Evolutionary conservation across 108 stramenopile genomes (phyloP).

Genomic region (Epipyxis sp.): DNA sequence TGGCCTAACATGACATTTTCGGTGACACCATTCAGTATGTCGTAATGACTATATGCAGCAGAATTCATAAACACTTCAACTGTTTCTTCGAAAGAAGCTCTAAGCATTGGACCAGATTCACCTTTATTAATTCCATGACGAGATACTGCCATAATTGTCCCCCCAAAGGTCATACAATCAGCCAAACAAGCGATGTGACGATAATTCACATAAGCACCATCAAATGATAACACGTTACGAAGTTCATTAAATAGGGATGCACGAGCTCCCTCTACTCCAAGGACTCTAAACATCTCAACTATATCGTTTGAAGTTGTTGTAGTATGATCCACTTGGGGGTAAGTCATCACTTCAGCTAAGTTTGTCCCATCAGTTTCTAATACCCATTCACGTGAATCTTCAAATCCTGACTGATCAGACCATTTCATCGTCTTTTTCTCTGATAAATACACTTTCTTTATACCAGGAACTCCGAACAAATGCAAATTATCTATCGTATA

Average conservation of each 20-base stretch:
- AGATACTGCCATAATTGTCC: conserved; percentile 91
- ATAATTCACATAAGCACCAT: conserved; percentile 97
- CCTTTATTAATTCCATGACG: conserved; percentile 98
- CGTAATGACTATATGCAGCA: conserved; percentile 84
- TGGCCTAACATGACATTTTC: conserved; percentile 98
- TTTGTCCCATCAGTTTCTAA: conserved; percentile 96
- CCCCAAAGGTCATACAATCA: conserved; percentile 97
- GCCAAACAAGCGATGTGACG: conserved; percentile 93
- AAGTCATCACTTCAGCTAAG: conserved; percentile 57
- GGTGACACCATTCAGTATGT: conserved; percentile 88
- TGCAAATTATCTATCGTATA: conserved; percentile 28
- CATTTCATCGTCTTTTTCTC: conserved; percentile 74
- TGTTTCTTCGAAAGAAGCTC: conserved; percentile 96
- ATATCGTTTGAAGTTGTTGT: conserved; percentile 89
- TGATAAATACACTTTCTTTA: conserved; percentile 71
- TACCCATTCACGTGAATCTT: conserved; percentile 80
- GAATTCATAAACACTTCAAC: conserved; percentile 97
- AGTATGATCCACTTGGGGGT: conserved; percentile 84
- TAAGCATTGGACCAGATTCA: conserved; percentile 86
- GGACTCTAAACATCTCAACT: conserved; percentile 87
- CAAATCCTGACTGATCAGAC: conserved; percentile 74
- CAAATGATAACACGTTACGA: conserved; percentile 54
- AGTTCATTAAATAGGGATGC: conserved; percentile 31
- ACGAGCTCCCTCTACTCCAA: conserved; percentile 95
- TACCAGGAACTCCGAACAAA: conserved; percentile 28